These are phyloP conservation scores for Dothistroma pini DNA, from an alignment of 2,329 filamentous ascomycete genomes.

Conservation along the genomic window DNA sequence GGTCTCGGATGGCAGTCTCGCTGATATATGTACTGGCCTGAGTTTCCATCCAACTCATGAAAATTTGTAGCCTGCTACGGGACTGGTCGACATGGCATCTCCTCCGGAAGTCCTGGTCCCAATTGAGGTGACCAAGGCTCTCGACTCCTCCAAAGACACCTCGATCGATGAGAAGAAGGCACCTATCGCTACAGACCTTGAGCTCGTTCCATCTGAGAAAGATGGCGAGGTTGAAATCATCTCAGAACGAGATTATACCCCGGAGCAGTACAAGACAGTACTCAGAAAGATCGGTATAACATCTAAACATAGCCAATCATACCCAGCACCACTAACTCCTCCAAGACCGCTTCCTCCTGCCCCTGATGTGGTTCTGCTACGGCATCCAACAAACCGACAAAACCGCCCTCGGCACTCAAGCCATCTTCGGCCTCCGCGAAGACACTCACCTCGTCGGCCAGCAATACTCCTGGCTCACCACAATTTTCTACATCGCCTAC, in stretches of 20 bases:
- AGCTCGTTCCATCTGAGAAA: slow-evolving; percentile 11
- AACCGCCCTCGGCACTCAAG: slow-evolving; percentile 38
- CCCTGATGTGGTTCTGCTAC: slow-evolving; percentile 49
- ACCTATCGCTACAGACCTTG: slow-evolving; percentile 11
- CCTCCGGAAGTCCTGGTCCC: slow-evolving; percentile 3
- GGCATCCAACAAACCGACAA: slow-evolving; percentile 51
- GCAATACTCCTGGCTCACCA: slow-evolving; percentile 42
- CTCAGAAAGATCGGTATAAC: slow-evolving; percentile 37
- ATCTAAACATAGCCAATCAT: too few relatives aligned
- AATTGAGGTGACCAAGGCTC: not conserved
- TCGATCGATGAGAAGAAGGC: slow-evolving; percentile 15
- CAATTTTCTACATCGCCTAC: slow-evolving; percentile 45
- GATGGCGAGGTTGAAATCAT: slow-evolving; percentile 21
- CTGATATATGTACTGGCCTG: not conserved
- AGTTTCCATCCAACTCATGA: not conserved
- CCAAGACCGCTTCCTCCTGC: slow-evolving; percentile 42
- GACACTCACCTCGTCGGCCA: slow-evolving; percentile 37
- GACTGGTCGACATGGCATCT: slow-evolving; percentile 1
- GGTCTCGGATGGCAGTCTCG: not conserved
- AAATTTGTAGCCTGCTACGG: not conserved
- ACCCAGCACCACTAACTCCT: not conserved
- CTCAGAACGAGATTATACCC: slow-evolving; percentile 27
- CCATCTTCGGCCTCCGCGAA: slow-evolving; percentile 52
- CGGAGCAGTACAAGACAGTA: slow-evolving; percentile 28
- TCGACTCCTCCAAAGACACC: not conserved